phyloP scores from a whole-genome alignment of 208 protist genomes.

The Crithidia fasciculata region DNA sequence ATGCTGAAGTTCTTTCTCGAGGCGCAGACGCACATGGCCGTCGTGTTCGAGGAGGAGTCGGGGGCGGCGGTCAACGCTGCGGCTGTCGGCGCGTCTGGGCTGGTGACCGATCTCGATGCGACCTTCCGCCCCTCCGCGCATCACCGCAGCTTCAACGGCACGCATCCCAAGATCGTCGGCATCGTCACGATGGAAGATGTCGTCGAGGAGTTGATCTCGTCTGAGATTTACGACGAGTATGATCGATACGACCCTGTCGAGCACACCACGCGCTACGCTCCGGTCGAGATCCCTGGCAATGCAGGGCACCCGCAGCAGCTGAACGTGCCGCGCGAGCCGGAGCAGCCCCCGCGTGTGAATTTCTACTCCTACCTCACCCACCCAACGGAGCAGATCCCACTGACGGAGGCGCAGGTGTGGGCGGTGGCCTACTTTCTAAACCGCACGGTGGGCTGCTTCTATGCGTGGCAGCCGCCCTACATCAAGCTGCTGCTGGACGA shows the following conservation, averaged over 20 bases:
- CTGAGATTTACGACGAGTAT: slow-evolving; percentile 93
- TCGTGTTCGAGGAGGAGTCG: slow-evolving; percentile 68
- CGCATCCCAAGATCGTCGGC: slow-evolving; percentile 52
- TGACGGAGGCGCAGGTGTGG: slow-evolving; percentile 88
- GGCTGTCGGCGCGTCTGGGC: not conserved
- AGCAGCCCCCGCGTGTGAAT: slow-evolving; percentile 72
- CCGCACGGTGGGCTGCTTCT: slow-evolving; percentile 65
- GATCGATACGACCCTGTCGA: slow-evolving; percentile 64
- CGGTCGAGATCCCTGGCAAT: slow-evolving; percentile 21
- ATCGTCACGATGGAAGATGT: slow-evolving; percentile 91
- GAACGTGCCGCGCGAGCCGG: slow-evolving; percentile 51
- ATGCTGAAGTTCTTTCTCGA: slow-evolving; percentile 88
- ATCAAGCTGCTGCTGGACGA: slow-evolving; percentile 87
- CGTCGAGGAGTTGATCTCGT: slow-evolving; percentile 83
- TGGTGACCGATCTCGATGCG: slow-evolving; percentile 22
- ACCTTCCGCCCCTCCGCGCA: slow-evolving; percentile 6
- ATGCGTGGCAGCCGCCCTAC: slow-evolving; percentile 67
- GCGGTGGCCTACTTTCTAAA: slow-evolving; percentile 84
- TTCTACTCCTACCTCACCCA: slow-evolving; percentile 92
- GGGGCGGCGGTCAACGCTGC: not conserved
- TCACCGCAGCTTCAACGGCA: slow-evolving; percentile 24
- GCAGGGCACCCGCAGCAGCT: slow-evolving; percentile 13
- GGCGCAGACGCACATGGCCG: slow-evolving; percentile 83
- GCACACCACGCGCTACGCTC: slow-evolving; percentile 18
- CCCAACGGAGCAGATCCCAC: slow-evolving; percentile 41